Evolutionary conservation across 768 basidiomycete genomes (phyloP).

Genomic region (Leccinum subtestaceum): DNA sequence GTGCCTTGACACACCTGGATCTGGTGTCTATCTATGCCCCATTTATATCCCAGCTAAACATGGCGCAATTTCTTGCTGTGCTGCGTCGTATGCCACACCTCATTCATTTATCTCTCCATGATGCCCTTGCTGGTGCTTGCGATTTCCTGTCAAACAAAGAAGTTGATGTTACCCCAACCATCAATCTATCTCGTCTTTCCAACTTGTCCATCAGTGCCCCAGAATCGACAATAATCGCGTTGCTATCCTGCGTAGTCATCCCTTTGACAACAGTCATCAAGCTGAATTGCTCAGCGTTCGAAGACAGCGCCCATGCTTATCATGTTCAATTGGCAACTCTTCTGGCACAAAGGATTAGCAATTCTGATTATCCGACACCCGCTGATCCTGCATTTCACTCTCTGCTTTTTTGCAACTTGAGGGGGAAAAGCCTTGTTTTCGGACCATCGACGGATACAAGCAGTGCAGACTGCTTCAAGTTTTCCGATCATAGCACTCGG

Average conservation of each 20-base stretch:
- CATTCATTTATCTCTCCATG: constrained; percentile 31
- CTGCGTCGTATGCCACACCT: constrained; percentile 35
- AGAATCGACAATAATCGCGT: not conserved
- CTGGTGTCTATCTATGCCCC: constrained; percentile 24
- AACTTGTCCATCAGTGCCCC: constrained; percentile 2
- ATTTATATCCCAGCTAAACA: constrained; percentile 23
- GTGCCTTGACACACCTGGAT: constrained; percentile 34
- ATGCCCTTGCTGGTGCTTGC: constrained; percentile 25
- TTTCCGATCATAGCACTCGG: not conserved
- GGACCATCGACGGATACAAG: not conserved
- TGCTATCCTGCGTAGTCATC: constrained; percentile 4
- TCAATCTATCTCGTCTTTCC: not conserved
- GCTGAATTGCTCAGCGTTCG: not conserved
- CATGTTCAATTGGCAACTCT: not conserved
- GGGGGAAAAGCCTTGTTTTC: not conserved
- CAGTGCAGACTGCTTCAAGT: not conserved
- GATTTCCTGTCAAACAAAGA: not conserved
- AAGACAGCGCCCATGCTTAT: not conserved
- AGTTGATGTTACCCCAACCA: not conserved
- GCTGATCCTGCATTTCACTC: not conserved
- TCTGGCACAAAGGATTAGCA: not conserved
- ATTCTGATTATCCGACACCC: not conserved
- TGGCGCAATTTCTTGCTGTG: constrained; percentile 29
- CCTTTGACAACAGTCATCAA: not conserved
- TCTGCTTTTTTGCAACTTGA: not conserved